Evolutionary conservation across 2,329 filamentous ascomycete genomes (phyloP).

Genomic region (Ophiocordyceps camponoti-saundersi): DNA sequence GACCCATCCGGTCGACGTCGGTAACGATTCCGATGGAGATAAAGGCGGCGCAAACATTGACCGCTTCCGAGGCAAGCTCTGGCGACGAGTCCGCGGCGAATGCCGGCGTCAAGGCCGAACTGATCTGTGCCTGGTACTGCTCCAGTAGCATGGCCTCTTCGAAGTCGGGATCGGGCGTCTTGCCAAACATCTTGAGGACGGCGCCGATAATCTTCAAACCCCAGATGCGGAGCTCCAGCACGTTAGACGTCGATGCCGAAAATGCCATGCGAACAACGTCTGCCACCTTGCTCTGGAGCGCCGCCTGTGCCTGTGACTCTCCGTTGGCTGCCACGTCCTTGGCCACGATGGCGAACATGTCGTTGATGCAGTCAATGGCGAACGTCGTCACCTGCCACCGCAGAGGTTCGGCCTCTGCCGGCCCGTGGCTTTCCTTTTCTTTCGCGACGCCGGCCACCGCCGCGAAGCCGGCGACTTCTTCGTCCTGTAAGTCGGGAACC

Average conservation of each 20-base stretch:
- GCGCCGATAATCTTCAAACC: slow-evolving; percentile 89
- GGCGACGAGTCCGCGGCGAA: slow-evolving; percentile 93
- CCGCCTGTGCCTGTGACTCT: slow-evolving; percentile 59
- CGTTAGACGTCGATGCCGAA: slow-evolving; percentile 86
- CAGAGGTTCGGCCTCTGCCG: slow-evolving; percentile 64
- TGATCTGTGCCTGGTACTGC: slow-evolving; percentile 97
- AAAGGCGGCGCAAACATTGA: slow-evolving; percentile 96
- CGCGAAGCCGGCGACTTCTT: slow-evolving; percentile 92
- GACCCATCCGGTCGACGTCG: slow-evolving; percentile 95
- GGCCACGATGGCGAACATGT: slow-evolving; percentile 62
- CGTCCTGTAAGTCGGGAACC: slow-evolving; percentile 73
- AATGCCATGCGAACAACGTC: slow-evolving; percentile 96
- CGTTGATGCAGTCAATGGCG: slow-evolving; percentile 74
- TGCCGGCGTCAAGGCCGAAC: slow-evolving; percentile 86
- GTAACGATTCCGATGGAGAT: slow-evolving; percentile 95
- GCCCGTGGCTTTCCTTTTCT: slow-evolving; percentile 31
- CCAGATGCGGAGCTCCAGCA: slow-evolving; percentile 77
- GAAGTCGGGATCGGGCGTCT: slow-evolving; percentile 89
- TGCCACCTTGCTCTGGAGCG: slow-evolving; percentile 67
- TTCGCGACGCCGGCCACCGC: slow-evolving; percentile 46
- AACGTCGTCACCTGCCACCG: slow-evolving; percentile 94
- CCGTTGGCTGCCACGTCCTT: slow-evolving; percentile 67
- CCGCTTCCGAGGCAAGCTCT: slow-evolving; percentile 85
- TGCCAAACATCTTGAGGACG: slow-evolving; percentile 88
- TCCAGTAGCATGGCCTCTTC: slow-evolving; percentile 92